Conservation (phyloP, 176 grass and related monocot genomes). For the Puya raimondii region DNA sequence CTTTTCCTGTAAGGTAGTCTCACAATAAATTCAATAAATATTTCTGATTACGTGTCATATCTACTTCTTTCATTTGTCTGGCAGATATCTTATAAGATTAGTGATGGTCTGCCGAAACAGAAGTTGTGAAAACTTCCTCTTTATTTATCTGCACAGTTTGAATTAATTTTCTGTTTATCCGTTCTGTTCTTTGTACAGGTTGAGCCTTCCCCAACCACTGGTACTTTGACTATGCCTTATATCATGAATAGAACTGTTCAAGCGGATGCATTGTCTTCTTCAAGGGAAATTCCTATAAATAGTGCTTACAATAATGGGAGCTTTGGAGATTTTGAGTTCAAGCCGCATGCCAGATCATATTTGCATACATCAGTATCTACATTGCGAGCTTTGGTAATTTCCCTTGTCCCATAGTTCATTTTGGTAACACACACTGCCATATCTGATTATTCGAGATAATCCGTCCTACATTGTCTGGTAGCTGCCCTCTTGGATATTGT, state of each 20-base stretch:
- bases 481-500: too few species aligned
- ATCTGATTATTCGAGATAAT: not conserved
- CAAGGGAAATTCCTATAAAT: slow-evolving; percentile 39
- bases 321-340: slow-evolving; percentile 78
- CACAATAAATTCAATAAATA: not conserved
- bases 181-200: slow-evolving; percentile 45
- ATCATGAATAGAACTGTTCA: slow-evolving; percentile 51
- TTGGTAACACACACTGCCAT: not conserved
- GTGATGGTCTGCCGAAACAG: too few species aligned
- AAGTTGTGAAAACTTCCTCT: too few species aligned
- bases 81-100: too few species aligned
- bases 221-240: slow-evolving; percentile 67
- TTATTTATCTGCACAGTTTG: too few species aligned
- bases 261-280: slow-evolving; percentile 37
- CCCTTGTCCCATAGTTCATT: not conserved
- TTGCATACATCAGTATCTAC: slow-evolving; percentile 30
- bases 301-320: slow-evolving; percentile 33
- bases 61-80: not conserved
- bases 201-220: slow-evolving; percentile 98
- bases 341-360: slow-evolving; percentile 44
- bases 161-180: not conserved
- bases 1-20: not conserved
- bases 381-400: slow-evolving; percentile 7
- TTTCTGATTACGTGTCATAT: not conserved
- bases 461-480: too few species aligned